phyloP scores from a whole-genome alignment of 2,329 filamentous ascomycete species.

The Hypoxylon sp. region DNA sequence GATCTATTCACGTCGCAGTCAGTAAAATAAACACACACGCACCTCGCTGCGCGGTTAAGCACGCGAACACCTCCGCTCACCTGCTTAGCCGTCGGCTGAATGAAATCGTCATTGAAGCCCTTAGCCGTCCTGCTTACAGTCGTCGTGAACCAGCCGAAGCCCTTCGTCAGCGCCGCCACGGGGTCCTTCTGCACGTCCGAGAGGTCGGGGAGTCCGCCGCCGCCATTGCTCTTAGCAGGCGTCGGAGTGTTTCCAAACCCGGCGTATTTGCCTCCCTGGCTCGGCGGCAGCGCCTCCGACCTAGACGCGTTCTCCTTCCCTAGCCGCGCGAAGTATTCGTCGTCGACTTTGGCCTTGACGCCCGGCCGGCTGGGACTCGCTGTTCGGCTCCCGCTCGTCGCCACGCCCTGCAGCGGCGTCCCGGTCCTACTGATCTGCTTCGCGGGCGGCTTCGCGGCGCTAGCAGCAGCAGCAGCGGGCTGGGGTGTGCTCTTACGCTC shows the following conservation, averaged over 20 bases:
- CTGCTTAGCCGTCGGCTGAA: slow-evolving; percentile 92
- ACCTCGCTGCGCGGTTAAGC: slow-evolving; percentile 1
- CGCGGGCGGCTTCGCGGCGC: slow-evolving; percentile 56
- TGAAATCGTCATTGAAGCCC: slow-evolving; percentile 89
- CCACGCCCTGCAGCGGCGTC: slow-evolving; percentile 57
- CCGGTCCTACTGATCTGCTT: slow-evolving; percentile 56
- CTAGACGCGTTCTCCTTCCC: slow-evolving; percentile 86
- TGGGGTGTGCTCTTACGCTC: slow-evolving; percentile 67
- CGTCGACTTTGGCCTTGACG: slow-evolving; percentile 76
- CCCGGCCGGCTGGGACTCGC: slow-evolving; percentile 58
- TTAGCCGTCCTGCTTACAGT: slow-evolving; percentile 93
- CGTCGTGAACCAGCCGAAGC: slow-evolving; percentile 93
- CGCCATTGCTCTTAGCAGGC: slow-evolving; percentile 62
- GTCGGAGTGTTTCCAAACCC: slow-evolving; percentile 88
- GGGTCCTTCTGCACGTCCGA: slow-evolving; percentile 94
- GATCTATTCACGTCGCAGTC: slow-evolving; percentile 66
- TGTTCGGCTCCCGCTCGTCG: slow-evolving; percentile 57
- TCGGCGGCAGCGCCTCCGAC: slow-evolving; percentile 82
- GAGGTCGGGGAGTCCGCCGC: slow-evolving; percentile 73
- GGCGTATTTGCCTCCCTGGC: slow-evolving; percentile 90
- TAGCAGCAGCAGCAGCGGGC: slow-evolving; percentile 49
- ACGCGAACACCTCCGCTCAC: slow-evolving; percentile 61
- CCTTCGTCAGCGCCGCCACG: slow-evolving; percentile 87
- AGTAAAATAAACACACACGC: slow-evolving; percentile 20
- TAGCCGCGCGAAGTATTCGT: slow-evolving; percentile 90